A percentile compares a stretch with the other conserved stretches of the same genome.
Evolutionary conservation across 2,329 filamentous ascomycete genomes (phyloP).

Genomic region (Elsinoe fawcettii): DNA sequence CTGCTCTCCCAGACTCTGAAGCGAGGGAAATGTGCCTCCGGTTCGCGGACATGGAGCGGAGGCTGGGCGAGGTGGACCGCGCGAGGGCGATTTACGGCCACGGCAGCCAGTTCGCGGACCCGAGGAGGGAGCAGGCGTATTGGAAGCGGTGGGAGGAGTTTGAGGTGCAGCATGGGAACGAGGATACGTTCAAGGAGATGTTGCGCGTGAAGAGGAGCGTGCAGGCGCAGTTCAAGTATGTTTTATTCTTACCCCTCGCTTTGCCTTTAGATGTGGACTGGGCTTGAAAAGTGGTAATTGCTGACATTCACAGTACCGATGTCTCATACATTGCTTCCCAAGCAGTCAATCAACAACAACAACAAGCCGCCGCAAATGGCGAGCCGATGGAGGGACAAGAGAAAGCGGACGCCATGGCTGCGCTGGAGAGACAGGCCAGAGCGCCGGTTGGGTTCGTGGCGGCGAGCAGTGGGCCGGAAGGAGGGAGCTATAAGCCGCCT

Average conservation of each 20-base stretch:
- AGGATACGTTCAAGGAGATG: conserved; percentile 99
- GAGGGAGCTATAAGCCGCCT: conserved; percentile 23
- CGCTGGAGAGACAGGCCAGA: conserved; percentile 76
- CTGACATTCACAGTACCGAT: conserved; percentile 57
- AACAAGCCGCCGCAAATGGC: conserved; percentile 29
- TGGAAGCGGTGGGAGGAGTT: conserved; percentile 98
- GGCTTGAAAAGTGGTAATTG: conserved; percentile 28
- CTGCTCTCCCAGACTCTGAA: conserved; percentile 84
- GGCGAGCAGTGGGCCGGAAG: conserved; percentile 53
- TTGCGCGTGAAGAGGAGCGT: conserved; percentile 94
- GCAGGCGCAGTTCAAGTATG: conserved; percentile 88
- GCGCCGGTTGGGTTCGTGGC: conserved; percentile 88
- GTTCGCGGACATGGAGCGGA: conserved; percentile 92
- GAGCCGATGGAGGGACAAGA: conserved; percentile 40
- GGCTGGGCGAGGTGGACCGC: conserved; percentile 87
- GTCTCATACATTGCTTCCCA: conserved; percentile 98
- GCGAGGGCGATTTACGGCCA: conserved; percentile 94
- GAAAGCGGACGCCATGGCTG: conserved; percentile 75
- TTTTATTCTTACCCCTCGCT: conserved; percentile 18
- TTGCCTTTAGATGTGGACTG: too few relatives aligned
- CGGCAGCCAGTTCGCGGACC: conserved; percentile 94
- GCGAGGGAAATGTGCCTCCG: conserved; percentile 98
- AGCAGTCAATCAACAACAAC: conserved; percentile 71
- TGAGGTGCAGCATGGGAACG: conserved; percentile 95
- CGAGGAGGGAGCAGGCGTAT: conserved; percentile 78